phyloP scores from a whole-genome alignment of 371 early-diverging fungal species.

The Saksenaea oblongispora region DNA sequence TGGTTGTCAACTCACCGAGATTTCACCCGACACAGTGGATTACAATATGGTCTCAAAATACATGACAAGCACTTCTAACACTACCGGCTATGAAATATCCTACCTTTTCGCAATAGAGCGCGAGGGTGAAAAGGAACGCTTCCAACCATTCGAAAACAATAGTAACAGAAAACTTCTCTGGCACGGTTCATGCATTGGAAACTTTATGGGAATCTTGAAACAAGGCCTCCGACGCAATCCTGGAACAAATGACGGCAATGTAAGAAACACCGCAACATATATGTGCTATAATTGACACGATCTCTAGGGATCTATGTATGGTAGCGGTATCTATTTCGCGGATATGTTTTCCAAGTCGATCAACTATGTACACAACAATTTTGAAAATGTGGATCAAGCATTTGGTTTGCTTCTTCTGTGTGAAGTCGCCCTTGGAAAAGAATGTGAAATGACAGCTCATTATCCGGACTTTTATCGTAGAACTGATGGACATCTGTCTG shows the following conservation, averaged over 20 bases:
- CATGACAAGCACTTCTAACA: slow-evolving; percentile 33
- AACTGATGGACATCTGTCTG: slow-evolving; percentile 18
- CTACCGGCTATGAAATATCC: slow-evolving; percentile 34
- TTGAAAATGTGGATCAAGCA: slow-evolving; percentile 6
- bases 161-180: slow-evolving; percentile 47
- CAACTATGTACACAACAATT: slow-evolving; percentile 28
- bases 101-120: slow-evolving; percentile 38
- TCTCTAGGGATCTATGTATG: slow-evolving; percentile 43
- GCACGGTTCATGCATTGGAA: slow-evolving; percentile 52
- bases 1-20: slow-evolving; percentile 31
- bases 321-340: slow-evolving; percentile 65
- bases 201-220: slow-evolving; percentile 48
- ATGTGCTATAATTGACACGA: neutral
- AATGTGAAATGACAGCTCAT: slow-evolving; percentile 18
- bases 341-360: slow-evolving; percentile 56
- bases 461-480: neutral
- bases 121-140: slow-evolving; percentile 26
- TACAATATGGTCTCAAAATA: slow-evolving; percentile 43
- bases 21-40: slow-evolving; percentile 23
- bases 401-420: slow-evolving; percentile 50
- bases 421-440: slow-evolving; percentile 60
- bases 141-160: slow-evolving; percentile 22
- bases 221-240: slow-evolving; percentile 48
- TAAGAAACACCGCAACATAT: slow-evolving; percentile 33
- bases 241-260: slow-evolving; percentile 19